Base-by-base conservation (phyloP, 2,329 filamentous ascomycete species). In the Fusarium setosum region DNA sequence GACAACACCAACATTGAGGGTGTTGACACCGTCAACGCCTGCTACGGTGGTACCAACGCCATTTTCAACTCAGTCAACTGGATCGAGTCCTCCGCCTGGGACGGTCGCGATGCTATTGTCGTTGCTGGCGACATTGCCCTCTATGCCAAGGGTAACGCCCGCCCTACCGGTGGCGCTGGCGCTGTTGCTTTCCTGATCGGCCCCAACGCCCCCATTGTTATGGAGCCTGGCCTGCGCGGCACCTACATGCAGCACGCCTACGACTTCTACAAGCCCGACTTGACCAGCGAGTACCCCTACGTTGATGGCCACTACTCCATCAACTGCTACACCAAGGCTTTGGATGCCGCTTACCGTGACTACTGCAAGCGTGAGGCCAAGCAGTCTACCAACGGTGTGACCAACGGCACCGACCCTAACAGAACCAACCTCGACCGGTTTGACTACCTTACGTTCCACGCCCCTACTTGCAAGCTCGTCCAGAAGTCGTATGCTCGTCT, bases 251-350 rank as follows among this genome's bases (percentile, higher is more conserved):
- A 90, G 79, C 92, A 95, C 81, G 90, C 90, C 72, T 96, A 95
- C 80, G 92, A 95, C 80, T 95, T 95, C 79, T 95, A 93, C 88
- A 95, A 95, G 89, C 92, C 92, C 74, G 92, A 95, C 80, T 84
- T 95, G 69, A 92, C 92, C 74, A 93, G 90, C 86, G 92, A 95
- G 82, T 95, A 95, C 82, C 92, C 92, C 67, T 90, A 92, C 75
- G 92, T 95, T 59, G 92, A 95, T 73, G 92, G 92, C 62, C 92
- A 94, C 79, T 94, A 89, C 85, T 95, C 92, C 47, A 79, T 94
- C 77, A 90, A 83, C 79, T 95, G 92, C 86, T 95, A 95, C 82
- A 92, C 85, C 67, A 87, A 92, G 82, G 92, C 92, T 49, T 88
- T 95, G 23, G 92, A 95, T 76, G 87, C 88, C 56, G 90, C 92